Conservation (phyloP, 495 filamentous ascomycete genomes). For the Apodospora peruviana region DNA sequence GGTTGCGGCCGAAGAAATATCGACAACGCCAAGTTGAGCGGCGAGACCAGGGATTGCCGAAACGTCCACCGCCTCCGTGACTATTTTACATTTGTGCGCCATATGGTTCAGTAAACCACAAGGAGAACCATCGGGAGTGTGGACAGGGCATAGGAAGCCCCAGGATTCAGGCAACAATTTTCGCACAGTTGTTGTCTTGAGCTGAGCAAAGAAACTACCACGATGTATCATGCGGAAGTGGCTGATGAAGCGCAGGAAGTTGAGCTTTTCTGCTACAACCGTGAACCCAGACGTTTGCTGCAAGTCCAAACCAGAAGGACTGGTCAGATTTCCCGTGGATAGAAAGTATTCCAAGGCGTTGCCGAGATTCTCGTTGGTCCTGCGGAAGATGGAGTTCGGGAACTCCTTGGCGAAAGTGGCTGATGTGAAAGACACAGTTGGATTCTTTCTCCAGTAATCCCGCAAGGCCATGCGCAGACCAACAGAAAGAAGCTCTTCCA, state of each 20-base stretch:
- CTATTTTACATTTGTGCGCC: constrained; percentile 88
- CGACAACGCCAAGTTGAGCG: constrained; percentile 68
- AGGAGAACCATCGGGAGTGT: constrained; percentile 92
- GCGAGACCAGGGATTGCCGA: constrained; percentile 67
- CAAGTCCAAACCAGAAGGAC: constrained; percentile 84
- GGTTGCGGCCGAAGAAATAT: constrained; percentile 64
- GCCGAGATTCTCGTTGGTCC: constrained; percentile 83
- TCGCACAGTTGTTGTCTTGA: constrained; percentile 95
- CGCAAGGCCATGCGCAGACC: constrained; percentile 53
- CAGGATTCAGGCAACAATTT: constrained; percentile 95
- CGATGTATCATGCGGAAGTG: constrained; percentile 99
- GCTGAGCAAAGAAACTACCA: constrained; percentile 95
- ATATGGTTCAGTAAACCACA: constrained; percentile 95
- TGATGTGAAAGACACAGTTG: constrained; percentile 60
- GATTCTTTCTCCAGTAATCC: constrained; percentile 66
- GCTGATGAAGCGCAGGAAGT: constrained; percentile 97
- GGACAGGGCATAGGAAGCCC: constrained; percentile 95
- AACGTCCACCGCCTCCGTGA: constrained; percentile 63
- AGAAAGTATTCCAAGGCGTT: constrained; percentile 87
- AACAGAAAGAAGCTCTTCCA: constrained; percentile 79
- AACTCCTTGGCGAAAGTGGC: constrained; percentile 73
- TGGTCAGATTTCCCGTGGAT: constrained; percentile 89
- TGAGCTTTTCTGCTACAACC: constrained; percentile 96
- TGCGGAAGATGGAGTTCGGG: constrained; percentile 64
- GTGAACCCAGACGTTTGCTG: constrained; percentile 93